A percentile compares a stretch with the other conserved stretches of the same genome.
These are phyloP conservation scores for Kurtzmaniella cleridarum DNA, from an alignment of 805 yeast genomes.

Conservation along the genomic window DNA sequence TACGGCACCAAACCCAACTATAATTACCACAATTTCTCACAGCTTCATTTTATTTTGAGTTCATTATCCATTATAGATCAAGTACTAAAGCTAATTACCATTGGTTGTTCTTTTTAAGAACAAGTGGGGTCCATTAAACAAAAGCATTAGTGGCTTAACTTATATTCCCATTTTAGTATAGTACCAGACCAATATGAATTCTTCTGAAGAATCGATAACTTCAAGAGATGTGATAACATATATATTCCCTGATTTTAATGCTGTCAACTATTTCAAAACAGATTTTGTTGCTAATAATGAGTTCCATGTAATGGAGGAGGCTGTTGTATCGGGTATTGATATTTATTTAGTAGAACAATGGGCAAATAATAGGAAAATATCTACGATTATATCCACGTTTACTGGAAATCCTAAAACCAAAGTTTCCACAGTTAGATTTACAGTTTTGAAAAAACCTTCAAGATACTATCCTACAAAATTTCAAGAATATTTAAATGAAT, in stretches of 20 bases:
- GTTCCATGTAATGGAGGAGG: constrained; percentile 38
- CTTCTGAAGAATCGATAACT: no score
- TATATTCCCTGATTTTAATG: constrained; percentile 54
- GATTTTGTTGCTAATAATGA: constrained; percentile 29
- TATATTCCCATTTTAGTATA: no score
- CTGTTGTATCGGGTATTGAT: constrained; percentile 70
- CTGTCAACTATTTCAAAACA: constrained; percentile 42
- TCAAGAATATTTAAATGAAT: constrained; percentile 57
- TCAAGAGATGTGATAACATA: constrained; percentile 23
- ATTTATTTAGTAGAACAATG: constrained; percentile 92
- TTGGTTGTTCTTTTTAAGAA: no score
- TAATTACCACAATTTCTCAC: no score
- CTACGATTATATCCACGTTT: constrained; percentile 69
- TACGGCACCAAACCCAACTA: no score
- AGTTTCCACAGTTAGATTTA: constrained; percentile 52
- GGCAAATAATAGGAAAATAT: constrained; percentile 67
- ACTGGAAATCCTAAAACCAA: constrained; percentile 77
- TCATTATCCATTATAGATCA: no score
- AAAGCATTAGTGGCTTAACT: no score
- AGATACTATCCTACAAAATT: constrained; percentile 48
- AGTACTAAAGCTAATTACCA: no score
- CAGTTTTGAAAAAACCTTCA: constrained; percentile 45
- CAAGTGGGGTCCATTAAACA: no score
- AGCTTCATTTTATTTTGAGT: no score
- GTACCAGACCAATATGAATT: no score